Base-by-base conservation (phyloP, 192 early-diverging fungal genomes). In the Podila verticillata region DNA sequence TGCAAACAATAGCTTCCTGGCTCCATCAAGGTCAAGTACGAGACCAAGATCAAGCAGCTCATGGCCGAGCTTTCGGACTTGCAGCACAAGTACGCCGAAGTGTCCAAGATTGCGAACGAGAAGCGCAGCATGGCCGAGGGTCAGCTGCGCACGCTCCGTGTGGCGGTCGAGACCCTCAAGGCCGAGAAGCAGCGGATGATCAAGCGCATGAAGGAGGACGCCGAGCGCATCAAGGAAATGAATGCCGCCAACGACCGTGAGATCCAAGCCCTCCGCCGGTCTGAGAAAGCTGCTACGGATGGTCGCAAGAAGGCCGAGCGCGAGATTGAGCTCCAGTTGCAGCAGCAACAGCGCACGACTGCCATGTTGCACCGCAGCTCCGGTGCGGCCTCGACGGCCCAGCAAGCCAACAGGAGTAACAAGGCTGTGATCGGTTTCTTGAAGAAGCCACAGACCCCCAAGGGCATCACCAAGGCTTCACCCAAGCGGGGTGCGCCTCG, bases 151-250 rank as follows among this genome's bases (percentile, higher is more conserved):
- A 89, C 87, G 4, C 80, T 95, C 39, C 86, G 86, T 61, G 84
- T 85, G 10, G 93, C 91, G 34, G 90, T 96, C 24, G 89, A 92
- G 66, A 84, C 88, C 15, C 83, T 94, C 30, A 94, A 92, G 72
- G 80, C 84, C 31, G 94, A 96, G 74, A 96, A 96, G 75, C 66
- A 90, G 19, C 84, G 89, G 15, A 91, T 95, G 88, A 70, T 93
- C 59, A 92, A 91, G 66, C 87, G 93, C 17, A 91, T 94, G 82
- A 91, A 91, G 62, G 85, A 87, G 56, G 92, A 94, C 61, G 78
- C 89, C 0, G 85, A 91, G 35, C 75, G 85, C 13, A 87, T 88
- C 36, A 84, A 91, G 60, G 89, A 92, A 36, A 82, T 90, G 72
- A 84, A 88, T 30, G 85, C 84, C 19, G 72, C 82, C 24, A 83